Evolutionary conservation across 331 rosid species (phyloP), one percentile per base, ranked within the genome.

Genomic region (Cydonia oblonga): DNA sequence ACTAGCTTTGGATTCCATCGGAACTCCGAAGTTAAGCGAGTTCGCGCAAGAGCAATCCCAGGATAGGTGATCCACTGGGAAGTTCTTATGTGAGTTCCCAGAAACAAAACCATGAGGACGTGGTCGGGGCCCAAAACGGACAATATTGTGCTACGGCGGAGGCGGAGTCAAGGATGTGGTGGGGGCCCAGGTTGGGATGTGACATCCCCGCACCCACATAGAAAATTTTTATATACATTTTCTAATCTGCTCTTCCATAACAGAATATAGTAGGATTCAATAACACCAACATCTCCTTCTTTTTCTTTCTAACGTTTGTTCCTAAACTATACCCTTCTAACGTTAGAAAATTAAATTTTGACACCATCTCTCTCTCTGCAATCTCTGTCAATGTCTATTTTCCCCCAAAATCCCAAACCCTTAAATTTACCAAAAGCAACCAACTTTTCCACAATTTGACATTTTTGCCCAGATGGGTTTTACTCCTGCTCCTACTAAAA

Each of bases 391-490:
- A n/a, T 56, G 14, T 56, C 29, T 9, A 12, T 56, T 56, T 22
- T 56, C 11, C 25, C 3, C 58, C 58, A 53, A 8, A 53, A 53
- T 53, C 62, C 62, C 62, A 22, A 57, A 57, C 26, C 25, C 23
- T 23, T 18, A 11, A 23, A 57, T 20, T 22, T 11, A 23, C 13
- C 26, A 22, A 57, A 22, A 5, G 28, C 57, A 52, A 52, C 16
- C 29, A 22, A 22, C 13, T 22, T 57, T 23, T 23, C 28, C 30
- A 10, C 62, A 19, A 52, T 16, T 52, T 52, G 46, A 40, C 46
- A 40, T 12, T 19, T 18, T 52, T 52, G 57, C 25, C 73, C 38
- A 70, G 67, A 70, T 70, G 75, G 75, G 75, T 57, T 30, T 11
- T 51, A 9, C 19, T 6, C 57, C 57, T 51, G 20, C 19, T 6